A percentile compares a stretch with the other conserved stretches of the same genome.
Evolutionary conservation across 495 filamentous ascomycete genomes (phyloP).

Genomic region (Copromyces sp.): DNA sequence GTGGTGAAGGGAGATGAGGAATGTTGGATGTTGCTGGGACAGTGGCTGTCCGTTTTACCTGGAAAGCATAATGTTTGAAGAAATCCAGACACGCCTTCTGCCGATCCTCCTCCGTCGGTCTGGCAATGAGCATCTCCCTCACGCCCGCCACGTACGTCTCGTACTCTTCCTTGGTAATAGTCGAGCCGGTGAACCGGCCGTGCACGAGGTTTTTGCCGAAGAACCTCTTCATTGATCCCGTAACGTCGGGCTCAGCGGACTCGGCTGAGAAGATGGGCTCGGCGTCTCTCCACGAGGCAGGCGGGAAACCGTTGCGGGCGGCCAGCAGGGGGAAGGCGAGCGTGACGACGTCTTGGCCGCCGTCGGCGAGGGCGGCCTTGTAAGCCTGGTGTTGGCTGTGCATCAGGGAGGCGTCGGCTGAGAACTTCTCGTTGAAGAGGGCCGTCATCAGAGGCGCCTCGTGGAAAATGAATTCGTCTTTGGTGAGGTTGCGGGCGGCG

Average conservation of each 20-base stretch:
- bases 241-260: background rate
- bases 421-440: slow-evolving; percentile 13
- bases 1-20: background rate
- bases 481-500: slow-evolving; percentile 14
- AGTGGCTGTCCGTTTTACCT: background rate
- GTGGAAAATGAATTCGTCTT: slow-evolving; percentile 20
- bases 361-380: background rate
- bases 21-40: background rate
- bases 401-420: slow-evolving; percentile 3
- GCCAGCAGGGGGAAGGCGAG: slow-evolving; percentile 13
- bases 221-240: background rate
- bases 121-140: background rate
- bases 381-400: slow-evolving; percentile 7
- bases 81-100: slow-evolving; percentile 11
- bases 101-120: background rate
- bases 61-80: slow-evolving; percentile 22
- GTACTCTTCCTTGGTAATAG: slow-evolving; percentile 13
- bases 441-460: slow-evolving; percentile 17
- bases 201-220: slow-evolving; percentile 13
- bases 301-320: slow-evolving; percentile 2
- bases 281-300: background rate
- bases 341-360: background rate
- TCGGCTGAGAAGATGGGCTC: background rate
- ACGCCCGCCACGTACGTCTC: slow-evolving; percentile 3
- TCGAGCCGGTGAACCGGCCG: slow-evolving; percentile 7